Conservation (phyloP, 352 stramenopile genomes). For the Aphanomyces euteiches region DNA sequence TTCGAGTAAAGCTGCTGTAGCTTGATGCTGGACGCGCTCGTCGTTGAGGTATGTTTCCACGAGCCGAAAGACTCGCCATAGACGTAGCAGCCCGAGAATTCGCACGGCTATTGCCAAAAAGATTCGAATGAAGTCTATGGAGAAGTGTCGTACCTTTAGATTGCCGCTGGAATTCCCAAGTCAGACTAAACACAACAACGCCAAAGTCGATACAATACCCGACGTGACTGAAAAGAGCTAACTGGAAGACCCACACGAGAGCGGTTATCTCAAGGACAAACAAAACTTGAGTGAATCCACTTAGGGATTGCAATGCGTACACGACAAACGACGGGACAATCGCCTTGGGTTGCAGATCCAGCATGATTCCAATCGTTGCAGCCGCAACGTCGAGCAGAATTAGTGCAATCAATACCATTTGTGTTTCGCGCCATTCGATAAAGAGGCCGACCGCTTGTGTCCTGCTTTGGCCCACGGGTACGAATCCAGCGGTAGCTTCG, state of each 20-base stretch:
- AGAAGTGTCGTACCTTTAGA: conserved; percentile 45
- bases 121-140: neutral
- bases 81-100: conserved; percentile 48
- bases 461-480: neutral
- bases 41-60: conserved; percentile 47
- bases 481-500: neutral
- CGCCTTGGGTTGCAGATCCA: neutral
- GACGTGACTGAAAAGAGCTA: conserved; percentile 49
- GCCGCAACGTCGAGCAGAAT: conserved; percentile 46
- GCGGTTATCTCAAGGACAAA: conserved; percentile 57
- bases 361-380: conserved; percentile 30
- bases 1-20: conserved; percentile 42
- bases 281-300: conserved; percentile 55
- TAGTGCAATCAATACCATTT: conserved; percentile 49
- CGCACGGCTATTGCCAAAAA: conserved; percentile 38
- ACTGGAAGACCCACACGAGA: conserved; percentile 43
- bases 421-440: conserved; percentile 53
- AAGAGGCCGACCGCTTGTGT: conserved; percentile 36
- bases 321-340: neutral
- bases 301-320: conserved; percentile 49
- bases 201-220: conserved; percentile 55
- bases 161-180: conserved; percentile 47
- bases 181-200: conserved; percentile 38
- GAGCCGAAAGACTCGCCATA: conserved; percentile 62
- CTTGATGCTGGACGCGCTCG: conserved; percentile 45